A percentile compares a stretch with the other conserved stretches of the same genome.
Evolutionary conservation across 495 filamentous ascomycete genomes (phyloP).

Genomic region (Glarea lozoyensis): DNA sequence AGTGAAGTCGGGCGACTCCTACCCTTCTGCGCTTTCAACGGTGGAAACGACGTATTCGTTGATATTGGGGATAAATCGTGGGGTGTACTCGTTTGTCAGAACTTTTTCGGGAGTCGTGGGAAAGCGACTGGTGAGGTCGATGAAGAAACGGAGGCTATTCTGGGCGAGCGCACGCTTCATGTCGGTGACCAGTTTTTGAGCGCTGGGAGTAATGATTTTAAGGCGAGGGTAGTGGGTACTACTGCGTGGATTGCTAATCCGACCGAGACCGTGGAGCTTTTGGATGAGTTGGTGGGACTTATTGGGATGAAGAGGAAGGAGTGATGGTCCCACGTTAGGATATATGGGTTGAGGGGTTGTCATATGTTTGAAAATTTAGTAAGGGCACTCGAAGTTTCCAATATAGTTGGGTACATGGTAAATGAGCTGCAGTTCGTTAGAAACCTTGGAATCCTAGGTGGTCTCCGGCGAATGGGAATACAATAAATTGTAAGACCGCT

Average conservation of each 20-base stretch:
- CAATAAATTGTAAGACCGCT: too few species aligned
- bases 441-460: too few species aligned
- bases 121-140: too few species aligned
- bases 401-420: too few species aligned
- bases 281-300: slow-evolving; percentile 68
- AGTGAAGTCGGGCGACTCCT: slow-evolving; percentile 58
- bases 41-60: slow-evolving; percentile 93
- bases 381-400: too few species aligned
- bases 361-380: too few species aligned
- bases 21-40: slow-evolving; percentile 98
- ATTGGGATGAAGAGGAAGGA: slow-evolving; percentile 2
- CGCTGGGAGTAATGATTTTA: slow-evolving; percentile 95
- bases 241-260: slow-evolving; percentile 90
- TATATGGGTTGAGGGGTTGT: too few species aligned
- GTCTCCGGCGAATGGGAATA: too few species aligned
- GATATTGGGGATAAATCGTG: slow-evolving; percentile 98
- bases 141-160: slow-evolving; percentile 5
- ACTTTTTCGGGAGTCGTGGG: slow-evolving; percentile 58
- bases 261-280: slow-evolving; percentile 73
- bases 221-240: slow-evolving; percentile 59
- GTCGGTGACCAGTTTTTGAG: slow-evolving; percentile 94
- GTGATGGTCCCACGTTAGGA: neutral
- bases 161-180: slow-evolving; percentile 61
- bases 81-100: slow-evolving; percentile 85
- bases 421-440: too few species aligned